Conservation (phyloP, 1,139 yeast species). For the Geotrichum klebahnii region DNA sequence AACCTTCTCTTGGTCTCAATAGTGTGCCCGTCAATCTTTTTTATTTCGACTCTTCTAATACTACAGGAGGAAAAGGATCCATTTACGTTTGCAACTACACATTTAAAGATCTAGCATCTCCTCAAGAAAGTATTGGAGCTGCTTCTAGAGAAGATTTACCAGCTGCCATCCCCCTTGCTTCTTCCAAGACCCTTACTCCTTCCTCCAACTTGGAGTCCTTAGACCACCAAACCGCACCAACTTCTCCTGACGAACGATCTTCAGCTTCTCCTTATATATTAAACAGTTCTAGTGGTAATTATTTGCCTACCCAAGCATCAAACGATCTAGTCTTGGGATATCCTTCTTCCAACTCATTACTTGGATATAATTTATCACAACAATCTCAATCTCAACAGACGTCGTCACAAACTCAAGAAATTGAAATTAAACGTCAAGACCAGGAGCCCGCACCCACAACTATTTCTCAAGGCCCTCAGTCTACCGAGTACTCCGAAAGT, state of each 20-base stretch:
- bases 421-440: no score
- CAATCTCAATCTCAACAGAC: no score
- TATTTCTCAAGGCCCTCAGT: background rate
- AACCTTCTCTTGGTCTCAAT: constrained; percentile 1
- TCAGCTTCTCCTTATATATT: constrained; percentile 1
- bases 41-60: constrained; percentile 2
- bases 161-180: background rate
- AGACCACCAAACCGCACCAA: background rate
- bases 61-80: background rate
- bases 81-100: constrained; percentile 13
- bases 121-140: background rate
- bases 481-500: background rate
- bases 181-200: background rate
- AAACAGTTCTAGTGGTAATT: background rate
- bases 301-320: background rate
- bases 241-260: background rate
- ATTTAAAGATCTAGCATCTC: constrained; percentile 8
- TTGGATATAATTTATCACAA: no score
- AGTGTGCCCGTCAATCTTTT: background rate
- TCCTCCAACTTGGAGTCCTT: background rate
- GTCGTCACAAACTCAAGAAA: no score
- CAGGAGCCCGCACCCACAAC: no score
- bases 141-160: background rate
- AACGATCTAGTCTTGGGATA: background rate
- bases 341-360: background rate